Conservation (phyloP, 768 basidiomycete species). For the Termitomyces sp. region DNA sequence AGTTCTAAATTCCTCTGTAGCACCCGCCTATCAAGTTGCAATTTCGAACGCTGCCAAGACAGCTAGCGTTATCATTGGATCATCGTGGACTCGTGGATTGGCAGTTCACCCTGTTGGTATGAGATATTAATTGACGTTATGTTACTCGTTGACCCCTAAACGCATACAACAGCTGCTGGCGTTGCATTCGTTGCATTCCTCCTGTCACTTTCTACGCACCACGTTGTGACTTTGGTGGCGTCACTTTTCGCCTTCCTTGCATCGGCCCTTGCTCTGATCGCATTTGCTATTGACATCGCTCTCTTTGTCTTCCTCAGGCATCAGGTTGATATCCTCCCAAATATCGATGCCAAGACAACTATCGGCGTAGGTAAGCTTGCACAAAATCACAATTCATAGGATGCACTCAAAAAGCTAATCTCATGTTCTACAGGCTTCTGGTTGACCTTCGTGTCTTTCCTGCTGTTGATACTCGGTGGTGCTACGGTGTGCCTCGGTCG, state of each 20-base stretch:
- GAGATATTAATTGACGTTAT: slow-evolving; percentile 20
- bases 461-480: slow-evolving; percentile 63
- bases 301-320: slow-evolving; percentile 62
- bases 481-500: slow-evolving; percentile 72
- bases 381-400: background rate
- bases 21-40: slow-evolving; percentile 53
- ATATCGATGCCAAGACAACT: slow-evolving; percentile 42
- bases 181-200: slow-evolving; percentile 64
- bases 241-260: slow-evolving; percentile 70
- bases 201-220: slow-evolving; percentile 57
- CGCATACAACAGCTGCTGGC: slow-evolving; percentile 36
- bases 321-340: slow-evolving; percentile 48
- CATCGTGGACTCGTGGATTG: slow-evolving; percentile 72
- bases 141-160: background rate
- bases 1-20: slow-evolving; percentile 23
- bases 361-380: slow-evolving; percentile 58
- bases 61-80: slow-evolving; percentile 38
- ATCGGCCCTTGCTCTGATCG: slow-evolving; percentile 62
- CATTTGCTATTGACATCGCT: slow-evolving; percentile 76
- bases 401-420: background rate
- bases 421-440: slow-evolving; percentile 53
- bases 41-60: slow-evolving; percentile 36
- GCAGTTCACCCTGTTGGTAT: slow-evolving; percentile 74
- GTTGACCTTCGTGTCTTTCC: slow-evolving; percentile 66
- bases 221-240: slow-evolving; percentile 57